phyloP scores from a whole-genome alignment of 495 filamentous ascomycete genomes.

The Aspergillus taichungensis region DNA sequence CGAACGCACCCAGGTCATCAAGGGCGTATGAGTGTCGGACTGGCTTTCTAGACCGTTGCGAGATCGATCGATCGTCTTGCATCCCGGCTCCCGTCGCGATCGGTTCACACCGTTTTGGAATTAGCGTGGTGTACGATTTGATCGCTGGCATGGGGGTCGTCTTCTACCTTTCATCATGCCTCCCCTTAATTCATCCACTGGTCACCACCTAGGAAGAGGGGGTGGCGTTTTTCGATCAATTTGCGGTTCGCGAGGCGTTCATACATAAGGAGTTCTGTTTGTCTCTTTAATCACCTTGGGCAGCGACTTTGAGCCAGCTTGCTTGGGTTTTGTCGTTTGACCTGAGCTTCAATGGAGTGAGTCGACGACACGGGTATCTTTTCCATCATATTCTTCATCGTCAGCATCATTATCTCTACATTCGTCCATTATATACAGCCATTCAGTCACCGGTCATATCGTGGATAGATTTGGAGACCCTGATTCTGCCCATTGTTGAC shows the following conservation, averaged over 20 bases:
- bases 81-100: constrained; percentile 1
- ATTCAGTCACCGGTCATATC: too few relatives aligned
- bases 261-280: neutral
- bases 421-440: too few relatives aligned
- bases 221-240: too few relatives aligned
- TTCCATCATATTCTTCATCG: too few relatives aligned
- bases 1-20: constrained; percentile 70
- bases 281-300: neutral
- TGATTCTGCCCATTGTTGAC: constrained; percentile 2
- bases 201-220: neutral
- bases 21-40: constrained; percentile 44
- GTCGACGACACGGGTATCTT: too few relatives aligned
- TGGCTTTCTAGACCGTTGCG: neutral
- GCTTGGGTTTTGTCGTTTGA: too few relatives aligned
- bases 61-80: neutral
- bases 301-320: too few relatives aligned
- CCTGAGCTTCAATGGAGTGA: too few relatives aligned
- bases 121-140: constrained; percentile 27
- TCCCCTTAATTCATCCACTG: constrained; percentile 6
- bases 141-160: constrained; percentile 6
- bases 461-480: constrained; percentile 10
- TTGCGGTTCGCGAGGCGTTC: too few relatives aligned
- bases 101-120: constrained; percentile 6
- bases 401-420: too few relatives aligned
- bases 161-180: constrained; percentile 5